Evolutionary conservation across 1,284 basidiomycete genomes (phyloP).

Genomic region (Bjerkandera adusta): DNA sequence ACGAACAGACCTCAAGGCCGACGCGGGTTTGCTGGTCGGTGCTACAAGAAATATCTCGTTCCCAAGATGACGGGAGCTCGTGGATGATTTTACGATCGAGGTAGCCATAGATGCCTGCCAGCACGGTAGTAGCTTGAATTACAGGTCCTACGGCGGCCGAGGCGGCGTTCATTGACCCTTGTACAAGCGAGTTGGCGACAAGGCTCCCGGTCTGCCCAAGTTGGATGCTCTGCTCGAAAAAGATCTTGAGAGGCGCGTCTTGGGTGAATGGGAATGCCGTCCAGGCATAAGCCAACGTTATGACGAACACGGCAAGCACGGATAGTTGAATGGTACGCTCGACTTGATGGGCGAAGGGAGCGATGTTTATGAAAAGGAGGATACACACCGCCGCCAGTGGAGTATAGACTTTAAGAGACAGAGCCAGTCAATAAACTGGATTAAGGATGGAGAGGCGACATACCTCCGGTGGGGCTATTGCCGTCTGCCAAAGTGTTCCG

Average conservation of each 20-base stretch:
- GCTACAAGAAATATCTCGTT: slow-evolving; percentile 22
- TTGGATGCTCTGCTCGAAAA: slow-evolving; percentile 57
- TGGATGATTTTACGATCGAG: slow-evolving; percentile 41
- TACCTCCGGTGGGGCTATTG: slow-evolving; percentile 44
- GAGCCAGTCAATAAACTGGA: neutral
- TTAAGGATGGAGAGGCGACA: slow-evolving; percentile 27
- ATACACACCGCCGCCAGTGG: slow-evolving; percentile 42
- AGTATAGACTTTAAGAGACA: slow-evolving; percentile 45
- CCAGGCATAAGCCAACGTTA: slow-evolving; percentile 43
- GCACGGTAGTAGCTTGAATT: slow-evolving; percentile 30
- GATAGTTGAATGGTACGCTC: slow-evolving; percentile 43
- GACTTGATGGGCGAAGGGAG: slow-evolving; percentile 57
- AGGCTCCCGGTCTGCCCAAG: slow-evolving; percentile 27
- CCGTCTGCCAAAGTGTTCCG: slow-evolving; percentile 65
- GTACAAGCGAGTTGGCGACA: neutral
- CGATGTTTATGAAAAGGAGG: slow-evolving; percentile 53
- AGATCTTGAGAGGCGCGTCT: slow-evolving; percentile 60
- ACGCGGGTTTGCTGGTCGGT: slow-evolving; percentile 9
- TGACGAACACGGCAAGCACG: slow-evolving; percentile 41
- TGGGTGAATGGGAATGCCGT: slow-evolving; percentile 60
- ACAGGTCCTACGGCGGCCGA: slow-evolving; percentile 16
- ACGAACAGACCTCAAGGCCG: slow-evolving; percentile 34
- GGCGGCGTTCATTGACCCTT: neutral
- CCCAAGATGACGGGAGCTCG: slow-evolving; percentile 50
- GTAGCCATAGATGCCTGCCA: slow-evolving; percentile 46